These are phyloP conservation scores for Pichia eremophila DNA, from an alignment of 805 yeast species.

Conservation along the genomic window DNA sequence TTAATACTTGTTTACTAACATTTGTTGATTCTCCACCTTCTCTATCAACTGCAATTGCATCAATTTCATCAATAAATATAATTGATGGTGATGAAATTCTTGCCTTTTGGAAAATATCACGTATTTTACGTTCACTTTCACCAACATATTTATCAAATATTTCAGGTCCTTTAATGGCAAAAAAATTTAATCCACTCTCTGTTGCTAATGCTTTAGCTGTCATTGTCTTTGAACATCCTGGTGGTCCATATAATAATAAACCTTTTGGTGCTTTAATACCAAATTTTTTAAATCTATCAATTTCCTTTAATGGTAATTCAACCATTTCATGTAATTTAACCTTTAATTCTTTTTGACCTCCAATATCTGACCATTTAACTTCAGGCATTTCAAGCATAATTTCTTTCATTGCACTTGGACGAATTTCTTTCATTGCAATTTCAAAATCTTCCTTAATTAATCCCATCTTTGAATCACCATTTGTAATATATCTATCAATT, in stretches of 20 bases:
- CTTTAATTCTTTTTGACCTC: slow-evolving; percentile 85
- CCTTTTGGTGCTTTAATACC: slow-evolving; percentile 94
- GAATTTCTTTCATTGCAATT: slow-evolving; percentile 62
- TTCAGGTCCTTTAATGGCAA: slow-evolving; percentile 97
- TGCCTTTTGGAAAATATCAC: slow-evolving; percentile 90
- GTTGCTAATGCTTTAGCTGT: slow-evolving; percentile 95
- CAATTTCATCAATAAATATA: slow-evolving; percentile 93
- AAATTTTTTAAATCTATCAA: slow-evolving; percentile 61
- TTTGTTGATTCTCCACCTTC: slow-evolving; percentile 51
- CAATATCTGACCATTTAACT: slow-evolving; percentile 88
- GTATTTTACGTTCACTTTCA: slow-evolving; percentile 86
- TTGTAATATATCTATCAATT: slow-evolving; percentile 47
- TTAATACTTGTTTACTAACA: slow-evolving; percentile 76
- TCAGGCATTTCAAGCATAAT: slow-evolving; percentile 90
- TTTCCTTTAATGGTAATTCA: slow-evolving; percentile 79
- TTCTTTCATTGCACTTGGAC: slow-evolving; percentile 97
- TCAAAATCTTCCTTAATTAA: slow-evolving; percentile 43
- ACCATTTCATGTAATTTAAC: slow-evolving; percentile 80
- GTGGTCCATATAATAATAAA: slow-evolving; percentile 89
- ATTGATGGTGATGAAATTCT: slow-evolving; percentile 91
- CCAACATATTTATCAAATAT: slow-evolving; percentile 91
- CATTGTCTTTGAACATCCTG: slow-evolving; percentile 93
- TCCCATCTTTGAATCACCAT: too few species aligned
- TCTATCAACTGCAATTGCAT: slow-evolving; percentile 78
- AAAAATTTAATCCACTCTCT: slow-evolving; percentile 86